Conservation (phyloP, 768 basidiomycete genomes). For the Asterophora lycoperdoides region DNA sequence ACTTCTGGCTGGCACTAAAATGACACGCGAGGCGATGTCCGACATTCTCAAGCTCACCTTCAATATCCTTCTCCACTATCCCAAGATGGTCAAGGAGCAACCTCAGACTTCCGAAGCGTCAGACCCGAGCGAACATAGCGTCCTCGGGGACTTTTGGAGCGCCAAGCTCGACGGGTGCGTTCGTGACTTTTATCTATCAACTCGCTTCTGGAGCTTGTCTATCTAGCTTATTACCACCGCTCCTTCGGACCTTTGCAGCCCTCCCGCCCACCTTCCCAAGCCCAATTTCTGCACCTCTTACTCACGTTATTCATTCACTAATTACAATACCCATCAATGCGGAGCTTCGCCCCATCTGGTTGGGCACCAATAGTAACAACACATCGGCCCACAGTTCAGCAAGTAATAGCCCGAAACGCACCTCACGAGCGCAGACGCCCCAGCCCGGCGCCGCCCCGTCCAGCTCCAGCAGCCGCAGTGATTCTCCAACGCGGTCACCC, state of each 20-base stretch:
- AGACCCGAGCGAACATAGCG: constrained; percentile 34
- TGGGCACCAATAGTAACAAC: constrained; percentile 36
- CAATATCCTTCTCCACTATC: constrained; percentile 78
- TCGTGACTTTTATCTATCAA: background rate
- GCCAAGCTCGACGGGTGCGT: constrained; percentile 65
- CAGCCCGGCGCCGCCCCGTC: constrained; percentile 24
- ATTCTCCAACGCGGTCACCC: constrained; percentile 32
- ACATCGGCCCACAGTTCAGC: constrained; percentile 30
- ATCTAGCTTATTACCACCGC: constrained; percentile 61
- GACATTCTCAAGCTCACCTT: constrained; percentile 85
- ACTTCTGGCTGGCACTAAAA: constrained; percentile 47
- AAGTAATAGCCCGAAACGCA: constrained; percentile 32
- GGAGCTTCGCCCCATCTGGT: constrained; percentile 57
- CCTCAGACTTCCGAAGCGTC: constrained; percentile 31
- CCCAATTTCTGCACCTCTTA: constrained; percentile 70
- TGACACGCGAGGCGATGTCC: constrained; percentile 68
- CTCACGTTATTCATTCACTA: constrained; percentile 78
- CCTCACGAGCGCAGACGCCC: constrained; percentile 30
- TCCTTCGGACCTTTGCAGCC: constrained; percentile 66
- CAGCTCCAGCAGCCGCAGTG: constrained; percentile 33
- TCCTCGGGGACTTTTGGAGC: constrained; percentile 76
- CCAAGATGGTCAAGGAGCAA: constrained; percentile 54
- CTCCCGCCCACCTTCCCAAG: constrained; percentile 57
- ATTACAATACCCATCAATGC: constrained; percentile 71
- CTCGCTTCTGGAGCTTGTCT: background rate